A percentile compares a stretch with the other conserved stretches of the same genome.
These are phyloP conservation scores for Xeromyces bisporus DNA, from an alignment of 495 filamentous ascomycete species.

Conservation along the genomic window DNA sequence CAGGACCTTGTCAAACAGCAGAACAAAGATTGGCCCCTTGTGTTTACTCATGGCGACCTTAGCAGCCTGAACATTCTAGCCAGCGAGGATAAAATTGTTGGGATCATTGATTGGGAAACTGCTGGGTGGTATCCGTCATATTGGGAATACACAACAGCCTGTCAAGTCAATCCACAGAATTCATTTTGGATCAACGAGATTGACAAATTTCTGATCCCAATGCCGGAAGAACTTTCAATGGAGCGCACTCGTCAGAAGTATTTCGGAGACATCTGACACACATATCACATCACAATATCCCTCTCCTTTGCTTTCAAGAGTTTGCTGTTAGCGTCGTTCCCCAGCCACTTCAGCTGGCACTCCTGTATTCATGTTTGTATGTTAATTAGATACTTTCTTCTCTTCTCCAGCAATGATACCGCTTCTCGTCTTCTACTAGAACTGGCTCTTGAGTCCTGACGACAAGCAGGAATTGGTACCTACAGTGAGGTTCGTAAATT, in stretches of 20 bases:
- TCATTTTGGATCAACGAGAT: conserved; percentile 30
- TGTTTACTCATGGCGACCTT: conserved; percentile 27
- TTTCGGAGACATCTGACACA: conserved; percentile 19
- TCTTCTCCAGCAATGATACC: no score
- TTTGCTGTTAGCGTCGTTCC: no score
- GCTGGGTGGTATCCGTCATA: conserved; percentile 34
- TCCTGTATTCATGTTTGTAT: no score
- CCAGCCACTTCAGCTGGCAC: no score
- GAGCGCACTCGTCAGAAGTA: conserved; percentile 25
- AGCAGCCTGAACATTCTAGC: conserved; percentile 27
- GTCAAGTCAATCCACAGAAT: conserved; percentile 31
- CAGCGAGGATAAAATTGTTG: conserved; percentile 22
- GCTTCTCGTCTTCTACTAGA: no score
- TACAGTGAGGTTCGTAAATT: no score
- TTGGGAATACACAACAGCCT: conserved; percentile 36
- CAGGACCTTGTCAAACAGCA: conserved; percentile 23
- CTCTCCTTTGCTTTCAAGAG: no score
- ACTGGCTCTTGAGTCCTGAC: no score
- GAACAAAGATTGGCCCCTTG: conserved; percentile 14
- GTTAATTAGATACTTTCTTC: no score
- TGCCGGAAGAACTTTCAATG: conserved; percentile 31
- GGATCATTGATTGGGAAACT: conserved; percentile 37
- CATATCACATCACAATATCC: background rate
- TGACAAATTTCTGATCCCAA: conserved; percentile 30
- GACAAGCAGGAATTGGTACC: no score